Evolutionary conservation across 192 early-diverging fungal genomes (phyloP), one percentile per base, ranked within the genome.

Genomic region (Coemansia sp.): DNA sequence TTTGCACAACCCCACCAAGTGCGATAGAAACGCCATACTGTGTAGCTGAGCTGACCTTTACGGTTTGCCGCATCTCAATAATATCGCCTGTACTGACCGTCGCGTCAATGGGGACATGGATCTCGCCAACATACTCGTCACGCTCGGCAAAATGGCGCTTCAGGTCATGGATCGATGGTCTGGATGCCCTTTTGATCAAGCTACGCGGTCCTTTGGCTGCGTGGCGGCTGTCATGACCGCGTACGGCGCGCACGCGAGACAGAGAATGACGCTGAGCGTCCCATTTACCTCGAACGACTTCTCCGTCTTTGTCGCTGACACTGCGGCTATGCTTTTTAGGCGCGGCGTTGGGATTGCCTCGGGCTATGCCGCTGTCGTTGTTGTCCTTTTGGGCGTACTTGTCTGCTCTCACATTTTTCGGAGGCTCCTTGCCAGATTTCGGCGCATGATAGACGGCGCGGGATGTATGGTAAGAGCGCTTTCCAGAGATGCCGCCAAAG

Each of bases 31-130:
- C 22, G 52, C 47, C 44, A 56, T 18, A 40, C 7, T 27, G 24
- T 1, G 11, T 59, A 11, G 30, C 20, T 24, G 50, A 13, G 13
- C 11, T 53, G 20, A 29, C 24, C 3, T 12, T 38, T 11, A 34
- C 38, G 12, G 4, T 43, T 3, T 55, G 3, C 40, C 72, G 71
- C 53, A 83, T 37, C 64, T 83, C 80, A 11, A 83, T 61, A 18
- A 83, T 45, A 49, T 83, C 80, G 32, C 80, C 80, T 1, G 68
- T 76, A 55, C 56, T 70, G 1, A 71, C 75, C 13, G 73, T 64
- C 34, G 67, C 62, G 30, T 53, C 64, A 15, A 78, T 74, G 4
- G 80, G 75, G 11, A 78, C 59, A 43, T 75, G 50, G 0, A 63
- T 43, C 5, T 74, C 59, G n/a, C 52, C 65, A 3, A 27, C 20